These are phyloP conservation scores for Elsinoe ampelina DNA, from an alignment of 2,329 filamentous ascomycete genomes.

Conservation along the genomic window DNA sequence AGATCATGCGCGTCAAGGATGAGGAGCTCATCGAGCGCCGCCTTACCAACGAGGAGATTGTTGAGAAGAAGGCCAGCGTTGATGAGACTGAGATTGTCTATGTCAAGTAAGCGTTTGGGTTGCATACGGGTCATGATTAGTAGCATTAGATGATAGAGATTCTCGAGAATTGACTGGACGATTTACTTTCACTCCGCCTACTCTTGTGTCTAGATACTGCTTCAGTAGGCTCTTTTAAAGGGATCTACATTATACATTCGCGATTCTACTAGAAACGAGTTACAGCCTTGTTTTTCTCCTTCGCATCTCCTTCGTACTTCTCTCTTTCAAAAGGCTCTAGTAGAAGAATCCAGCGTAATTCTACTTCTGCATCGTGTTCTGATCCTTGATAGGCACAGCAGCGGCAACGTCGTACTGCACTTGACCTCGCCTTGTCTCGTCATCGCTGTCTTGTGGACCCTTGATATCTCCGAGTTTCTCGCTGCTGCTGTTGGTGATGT, in stretches of 20 bases:
- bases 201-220: no score
- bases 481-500: not conserved
- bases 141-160: no score
- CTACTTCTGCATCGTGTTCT: constrained; percentile 4
- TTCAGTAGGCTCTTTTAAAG: no score
- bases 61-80: not conserved
- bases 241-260: no score
- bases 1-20: constrained; percentile 27
- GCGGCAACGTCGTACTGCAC: constrained; percentile 7
- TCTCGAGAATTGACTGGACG: no score
- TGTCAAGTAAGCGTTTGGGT: not conserved
- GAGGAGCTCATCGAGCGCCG: not conserved
- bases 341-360: no score
- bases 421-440: constrained; percentile 3
- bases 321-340: no score
- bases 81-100: not conserved
- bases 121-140: no score
- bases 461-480: constrained; percentile 2
- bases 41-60: not conserved
- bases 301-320: no score
- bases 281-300: no score
- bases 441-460: not conserved
- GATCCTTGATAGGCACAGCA: constrained; percentile 4
- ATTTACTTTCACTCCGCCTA: no score
- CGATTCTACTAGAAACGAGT: no score